Base-by-base conservation (phyloP, 768 basidiomycete genomes). In the Kwoniella dendrophila region DNA sequence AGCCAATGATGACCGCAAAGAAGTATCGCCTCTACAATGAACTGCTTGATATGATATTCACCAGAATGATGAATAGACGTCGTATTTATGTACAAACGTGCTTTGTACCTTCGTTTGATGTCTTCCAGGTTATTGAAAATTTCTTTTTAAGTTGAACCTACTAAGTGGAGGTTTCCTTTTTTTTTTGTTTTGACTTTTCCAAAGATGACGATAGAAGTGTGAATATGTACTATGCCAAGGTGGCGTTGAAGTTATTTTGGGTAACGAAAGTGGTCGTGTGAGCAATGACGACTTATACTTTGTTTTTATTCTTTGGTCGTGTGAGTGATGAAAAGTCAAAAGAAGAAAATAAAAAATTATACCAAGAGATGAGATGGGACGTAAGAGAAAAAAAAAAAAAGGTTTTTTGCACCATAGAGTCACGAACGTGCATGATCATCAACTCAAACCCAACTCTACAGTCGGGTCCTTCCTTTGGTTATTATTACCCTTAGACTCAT, bases 261-360 rank as follows among this genome's bases (percentile, higher is more conserved):
- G 45, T 44, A 33, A 7, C 24, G 24, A 49, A 26, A 49, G 32
- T 58, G 59, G 59, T 51, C 49, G 59, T 51, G 56, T 57, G 56
- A 49, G 56, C 32, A 34, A 48, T 48, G 56, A 29, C n/a, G 43
- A n/a, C n/a, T n/a, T n/a, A n/a, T n/a, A n/a, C n/a, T n/a, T n/a
- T 33, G 43, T 5, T 8, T 18, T 16, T 5, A 22, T 22, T 33
- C 27, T 29, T 27, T 57, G 56, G 56, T 57, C 56, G 56, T 57
- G 59, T 60, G 59, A 60, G 59, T 48, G 30, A 34, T 26, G 48
- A 24, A 36, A 26, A 32, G 40, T 40, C 11, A 48, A 44, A 41
- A 12, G 50, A 22, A 2, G 2, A 27, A 51, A n/a, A n/a, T n/a
- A n/a, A n/a, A n/a, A n/a, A n/a, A n/a, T n/a, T n/a, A n/a, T n/a